phyloP scores from a whole-genome alignment of 2,329 filamentous ascomycete genomes.

The Rhynchosporium graminicola region DNA sequence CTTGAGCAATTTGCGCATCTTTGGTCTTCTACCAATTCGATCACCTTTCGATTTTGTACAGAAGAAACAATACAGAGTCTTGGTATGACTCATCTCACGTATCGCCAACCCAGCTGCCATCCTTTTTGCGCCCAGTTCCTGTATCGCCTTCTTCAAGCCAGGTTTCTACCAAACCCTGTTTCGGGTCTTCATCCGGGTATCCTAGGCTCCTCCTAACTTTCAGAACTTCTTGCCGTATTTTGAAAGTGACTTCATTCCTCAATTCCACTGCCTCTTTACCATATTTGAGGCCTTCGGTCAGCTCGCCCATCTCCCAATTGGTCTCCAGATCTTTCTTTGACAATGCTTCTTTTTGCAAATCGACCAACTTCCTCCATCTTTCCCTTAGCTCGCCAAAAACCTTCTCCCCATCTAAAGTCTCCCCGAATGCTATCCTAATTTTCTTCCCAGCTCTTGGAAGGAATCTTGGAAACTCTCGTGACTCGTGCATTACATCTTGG shows the following conservation, averaged over 20 bases:
- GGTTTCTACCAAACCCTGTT: slow-evolving; percentile 75
- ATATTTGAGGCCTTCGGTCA: slow-evolving; percentile 66
- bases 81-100: slow-evolving; percentile 23
- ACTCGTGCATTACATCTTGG: slow-evolving; percentile 85
- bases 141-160: slow-evolving; percentile 63
- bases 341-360: slow-evolving; percentile 49
- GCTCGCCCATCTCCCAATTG: slow-evolving; percentile 54
- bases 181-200: slow-evolving; percentile 73
- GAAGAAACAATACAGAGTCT: background rate
- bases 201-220: slow-evolving; percentile 73
- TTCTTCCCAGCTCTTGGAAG: slow-evolving; percentile 73
- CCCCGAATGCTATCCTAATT: slow-evolving; percentile 76
- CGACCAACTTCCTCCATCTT: slow-evolving; percentile 70
- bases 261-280: slow-evolving; percentile 74
- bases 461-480: slow-evolving; percentile 75
- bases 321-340: slow-evolving; percentile 37
- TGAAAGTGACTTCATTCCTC: slow-evolving; percentile 76
- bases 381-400: slow-evolving; percentile 76
- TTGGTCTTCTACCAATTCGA: background rate
- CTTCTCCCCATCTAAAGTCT: slow-evolving; percentile 70
- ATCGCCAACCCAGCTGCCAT: slow-evolving; percentile 62
- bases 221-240: slow-evolving; percentile 77
- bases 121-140: slow-evolving; percentile 58
- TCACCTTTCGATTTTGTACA: background rate
- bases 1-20: background rate